Conservation (phyloP, 805 yeast species). For the Kockiozyma suomiensis region DNA sequence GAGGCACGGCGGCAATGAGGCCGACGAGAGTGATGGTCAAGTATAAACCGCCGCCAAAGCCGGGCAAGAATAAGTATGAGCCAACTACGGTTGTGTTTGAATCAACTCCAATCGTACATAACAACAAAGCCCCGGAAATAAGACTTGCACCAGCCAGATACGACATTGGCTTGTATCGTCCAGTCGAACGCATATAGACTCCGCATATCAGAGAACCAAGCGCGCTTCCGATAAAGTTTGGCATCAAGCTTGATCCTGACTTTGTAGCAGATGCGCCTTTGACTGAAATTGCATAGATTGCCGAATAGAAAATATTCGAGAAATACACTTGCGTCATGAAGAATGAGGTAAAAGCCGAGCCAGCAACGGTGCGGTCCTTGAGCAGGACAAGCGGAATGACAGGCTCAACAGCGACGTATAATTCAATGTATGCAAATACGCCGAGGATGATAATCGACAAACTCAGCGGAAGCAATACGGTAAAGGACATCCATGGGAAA, state of each 20-base stretch:
- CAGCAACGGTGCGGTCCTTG: slow-evolving; percentile 59
- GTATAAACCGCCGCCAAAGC: slow-evolving; percentile 66
- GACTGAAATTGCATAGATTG: slow-evolving; percentile 64
- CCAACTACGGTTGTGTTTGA: slow-evolving; percentile 36
- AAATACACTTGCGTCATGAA: slow-evolving; percentile 69
- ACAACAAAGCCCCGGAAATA: slow-evolving; percentile 51
- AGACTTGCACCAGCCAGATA: slow-evolving; percentile 49
- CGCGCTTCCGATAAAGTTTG: slow-evolving; percentile 69
- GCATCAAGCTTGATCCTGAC: slow-evolving; percentile 54
- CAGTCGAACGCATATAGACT: slow-evolving; percentile 64
- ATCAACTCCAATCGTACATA: slow-evolving; percentile 36
- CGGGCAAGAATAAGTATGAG: slow-evolving; percentile 54
- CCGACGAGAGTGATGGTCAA: slow-evolving; percentile 74
- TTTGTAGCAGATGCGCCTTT: slow-evolving; percentile 54
- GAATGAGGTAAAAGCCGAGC: slow-evolving; percentile 70
- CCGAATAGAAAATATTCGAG: slow-evolving; percentile 66
- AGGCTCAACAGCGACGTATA: slow-evolving; percentile 59
- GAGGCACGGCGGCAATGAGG: slow-evolving; percentile 72
- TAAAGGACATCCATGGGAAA: slow-evolving; percentile 50
- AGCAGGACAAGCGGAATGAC: slow-evolving; percentile 64
- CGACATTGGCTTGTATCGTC: slow-evolving; percentile 58
- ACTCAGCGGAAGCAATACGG: slow-evolving; percentile 45
- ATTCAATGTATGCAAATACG: slow-evolving; percentile 56
- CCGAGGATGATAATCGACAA: slow-evolving; percentile 43
- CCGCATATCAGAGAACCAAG: slow-evolving; percentile 70